Conservation (phyloP, 352 stramenopile genomes). For the Aphanomyces stellatus region DNA sequence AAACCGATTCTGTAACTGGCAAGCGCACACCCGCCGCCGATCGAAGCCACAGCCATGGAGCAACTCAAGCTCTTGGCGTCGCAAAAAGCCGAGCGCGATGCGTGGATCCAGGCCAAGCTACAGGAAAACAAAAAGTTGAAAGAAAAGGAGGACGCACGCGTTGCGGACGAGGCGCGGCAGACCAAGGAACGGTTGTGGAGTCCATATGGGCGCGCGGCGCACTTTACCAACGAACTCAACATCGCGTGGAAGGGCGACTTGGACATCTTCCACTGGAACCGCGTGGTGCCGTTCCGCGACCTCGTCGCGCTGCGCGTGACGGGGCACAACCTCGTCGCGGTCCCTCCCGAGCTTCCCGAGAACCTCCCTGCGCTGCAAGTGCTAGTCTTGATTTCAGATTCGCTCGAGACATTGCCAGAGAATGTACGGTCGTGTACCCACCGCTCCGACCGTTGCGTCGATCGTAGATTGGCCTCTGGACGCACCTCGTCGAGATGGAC, state of each 20-base stretch:
- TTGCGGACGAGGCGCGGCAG: conserved; percentile 25
- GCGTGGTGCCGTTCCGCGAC: conserved; percentile 33
- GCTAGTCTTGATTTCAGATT: conserved; percentile 42
- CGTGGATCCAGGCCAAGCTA: conserved; percentile 42
- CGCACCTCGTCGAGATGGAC: conserved; percentile 37
- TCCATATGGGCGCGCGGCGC: conserved; percentile 32
- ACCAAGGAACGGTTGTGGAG: conserved; percentile 39
- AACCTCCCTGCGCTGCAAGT: conserved; percentile 31
- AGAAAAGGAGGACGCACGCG: conserved; percentile 27
- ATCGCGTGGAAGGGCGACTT: conserved; percentile 51
- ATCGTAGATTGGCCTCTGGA: conserved; percentile 29
- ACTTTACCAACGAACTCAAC: conserved; percentile 45
- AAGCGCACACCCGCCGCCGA: no score
- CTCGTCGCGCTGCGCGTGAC: conserved; percentile 48
- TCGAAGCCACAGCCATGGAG: no score
- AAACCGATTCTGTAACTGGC: no score
- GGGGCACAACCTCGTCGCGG: conserved; percentile 28
- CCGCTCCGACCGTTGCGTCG: not conserved
- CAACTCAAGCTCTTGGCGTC: not conserved
- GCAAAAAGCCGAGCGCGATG: conserved; percentile 25
- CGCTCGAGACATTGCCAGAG: conserved; percentile 37
- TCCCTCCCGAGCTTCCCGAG: conserved; percentile 27
- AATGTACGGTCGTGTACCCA: conserved; percentile 30
- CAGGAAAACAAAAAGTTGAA: conserved; percentile 34
- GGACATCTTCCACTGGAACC: conserved; percentile 44